Evolutionary conservation across 2,329 filamentous ascomycete species (phyloP), one percentile per base, ranked within the genome.

Genomic region (Tolypocladium pustulatum): DNA sequence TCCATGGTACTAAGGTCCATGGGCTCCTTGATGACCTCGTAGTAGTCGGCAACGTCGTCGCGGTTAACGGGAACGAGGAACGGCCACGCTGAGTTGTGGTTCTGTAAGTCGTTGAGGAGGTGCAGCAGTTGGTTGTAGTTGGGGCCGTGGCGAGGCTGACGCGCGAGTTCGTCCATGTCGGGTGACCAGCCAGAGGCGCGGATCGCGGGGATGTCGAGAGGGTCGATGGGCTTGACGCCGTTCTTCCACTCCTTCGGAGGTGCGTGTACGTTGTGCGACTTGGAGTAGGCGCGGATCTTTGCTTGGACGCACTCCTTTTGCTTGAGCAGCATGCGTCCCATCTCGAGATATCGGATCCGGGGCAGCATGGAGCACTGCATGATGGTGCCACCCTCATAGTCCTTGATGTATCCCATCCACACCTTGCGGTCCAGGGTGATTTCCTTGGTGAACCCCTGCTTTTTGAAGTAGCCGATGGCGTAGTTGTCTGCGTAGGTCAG

Each of bases 351-450:
- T 55, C 94, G 89, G 58, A 97, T 91, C 62, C 89, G 89, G 9
- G 93, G 93, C 25, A 99, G 82, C 94, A 99, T 97, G 57, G 89
- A 91, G 69, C 94, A 99, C 76, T 99, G 94, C 94, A 99, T 99
- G 61, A 99, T 96, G 0, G 94, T 99, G 60, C 94, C 94, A 59
- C 94, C 94, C 74, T 99, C 94, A 72, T 99, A 99, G 71, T 99
- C 94, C 71, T 99, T 99, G 78, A 99, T 99, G 68, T 97, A 99
- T 3, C 94, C 94, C 94, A 97, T 97, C 94, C 94, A 99, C 4
- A 91, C 87, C 2, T 87, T 86, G 67, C 87, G 89, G 60, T 94
- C 89, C 0, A 99, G 83, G 0, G 92, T 96, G 63, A 99, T 97
- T 67, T 99, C 93, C 72, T 99, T 99, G 1, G 94, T 97, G 69